Evolutionary conservation across 2,329 filamentous ascomycete species (phyloP).

Genomic region (Diaporthe velutina): DNA sequence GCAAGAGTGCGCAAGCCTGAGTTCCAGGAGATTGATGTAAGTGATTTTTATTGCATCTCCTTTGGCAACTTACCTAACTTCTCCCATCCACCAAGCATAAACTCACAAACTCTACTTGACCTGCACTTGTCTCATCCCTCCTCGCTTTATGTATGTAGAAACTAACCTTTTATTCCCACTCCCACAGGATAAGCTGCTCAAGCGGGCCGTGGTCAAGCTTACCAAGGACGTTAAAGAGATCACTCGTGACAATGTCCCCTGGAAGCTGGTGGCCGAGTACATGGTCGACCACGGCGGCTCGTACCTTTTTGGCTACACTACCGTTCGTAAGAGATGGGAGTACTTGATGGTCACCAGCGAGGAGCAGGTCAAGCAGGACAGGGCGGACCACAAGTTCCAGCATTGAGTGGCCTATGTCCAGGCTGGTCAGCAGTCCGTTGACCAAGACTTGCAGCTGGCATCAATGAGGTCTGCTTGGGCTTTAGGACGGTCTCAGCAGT

Average conservation of each 20-base stretch:
- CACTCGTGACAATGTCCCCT: conserved; percentile 58
- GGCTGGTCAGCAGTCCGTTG: not conserved
- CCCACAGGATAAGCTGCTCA: conserved; percentile 59
- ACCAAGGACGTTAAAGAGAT: conserved; percentile 47
- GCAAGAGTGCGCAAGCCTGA: conserved; percentile 74
- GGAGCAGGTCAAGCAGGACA: conserved; percentile 13
- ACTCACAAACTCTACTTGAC: not conserved
- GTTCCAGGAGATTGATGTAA: conserved; percentile 75
- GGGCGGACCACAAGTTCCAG: conserved; percentile 3
- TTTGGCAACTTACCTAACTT: not conserved
- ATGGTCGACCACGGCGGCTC: conserved; percentile 65
- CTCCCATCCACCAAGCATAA: not conserved
- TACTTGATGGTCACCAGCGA: conserved; percentile 50
- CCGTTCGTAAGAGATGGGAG: conserved; percentile 71
- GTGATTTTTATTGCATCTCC: conserved; percentile 56
- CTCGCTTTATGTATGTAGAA: not conserved
- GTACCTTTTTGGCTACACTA: conserved; percentile 71
- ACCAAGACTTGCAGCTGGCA: no score
- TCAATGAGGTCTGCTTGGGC: no score
- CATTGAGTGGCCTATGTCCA: not conserved
- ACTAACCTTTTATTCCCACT: not conserved
- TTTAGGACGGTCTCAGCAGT: not conserved
- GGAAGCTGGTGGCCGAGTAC: conserved; percentile 69
- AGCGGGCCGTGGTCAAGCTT: conserved; percentile 56
- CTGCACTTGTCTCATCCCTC: conserved; percentile 1